phyloP scores from a whole-genome alignment of 176 grass and related monocot species.

The Coix lacrymajobi region DNA sequence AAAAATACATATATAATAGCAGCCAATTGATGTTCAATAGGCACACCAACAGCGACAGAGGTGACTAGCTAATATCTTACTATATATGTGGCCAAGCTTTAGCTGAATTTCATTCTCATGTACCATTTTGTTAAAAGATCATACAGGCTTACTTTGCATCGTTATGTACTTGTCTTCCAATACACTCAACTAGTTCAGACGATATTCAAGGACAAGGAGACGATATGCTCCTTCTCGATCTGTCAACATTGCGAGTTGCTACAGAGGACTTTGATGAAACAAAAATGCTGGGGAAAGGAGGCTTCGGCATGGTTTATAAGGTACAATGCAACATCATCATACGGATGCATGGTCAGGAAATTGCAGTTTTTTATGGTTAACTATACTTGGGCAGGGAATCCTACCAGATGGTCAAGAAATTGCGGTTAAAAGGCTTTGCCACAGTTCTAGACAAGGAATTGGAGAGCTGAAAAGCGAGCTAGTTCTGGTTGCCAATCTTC shows the following conservation, averaged over 20 bases:
- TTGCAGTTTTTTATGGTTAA: background rate
- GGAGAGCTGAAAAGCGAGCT: conserved; percentile 37
- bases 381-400: conserved; percentile 4
- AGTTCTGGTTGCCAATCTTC: conserved; percentile 32
- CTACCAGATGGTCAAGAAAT: conserved; percentile 37
- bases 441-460: conserved; percentile 26
- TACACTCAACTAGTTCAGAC: conserved; percentile 26
- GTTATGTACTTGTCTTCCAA: background rate
- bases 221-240: conserved; percentile 43
- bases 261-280: conserved; percentile 39
- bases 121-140: too few species aligned
- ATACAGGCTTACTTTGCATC: too few species aligned
- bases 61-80: background rate
- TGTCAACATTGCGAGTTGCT: conserved; percentile 32
- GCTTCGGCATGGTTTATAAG: conserved; percentile 59
- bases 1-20: background rate
- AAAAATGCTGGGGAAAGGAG: conserved; percentile 44
- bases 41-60: background rate
- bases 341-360: too few species aligned
- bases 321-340: conserved; percentile 9
- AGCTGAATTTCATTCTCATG: background rate
- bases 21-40: background rate
- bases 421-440: conserved; percentile 23
- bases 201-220: conserved; percentile 1
- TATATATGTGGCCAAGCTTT: background rate